Conservation (phyloP, 495 filamentous ascomycete species). For the Darksidea phi region DNA sequence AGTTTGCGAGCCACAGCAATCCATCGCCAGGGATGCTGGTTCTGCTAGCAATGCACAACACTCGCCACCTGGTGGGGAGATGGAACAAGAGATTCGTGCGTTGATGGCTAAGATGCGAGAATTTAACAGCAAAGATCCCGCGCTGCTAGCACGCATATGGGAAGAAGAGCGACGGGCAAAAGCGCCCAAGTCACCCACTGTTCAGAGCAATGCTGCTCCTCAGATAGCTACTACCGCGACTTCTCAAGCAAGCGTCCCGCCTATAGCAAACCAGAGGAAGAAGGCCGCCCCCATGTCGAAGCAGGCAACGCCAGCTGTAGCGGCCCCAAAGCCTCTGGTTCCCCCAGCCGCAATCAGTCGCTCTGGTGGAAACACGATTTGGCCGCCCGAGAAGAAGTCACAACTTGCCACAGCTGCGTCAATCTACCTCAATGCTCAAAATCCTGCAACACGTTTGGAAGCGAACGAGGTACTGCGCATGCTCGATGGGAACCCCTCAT, state of each 20-base stretch:
- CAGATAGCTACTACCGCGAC: conserved; percentile 17
- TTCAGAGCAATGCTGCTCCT: conserved; percentile 11
- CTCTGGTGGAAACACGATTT: conserved; percentile 37
- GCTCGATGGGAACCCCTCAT: conserved; percentile 51
- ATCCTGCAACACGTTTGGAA: conserved; percentile 27
- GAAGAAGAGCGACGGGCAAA: conserved; percentile 41
- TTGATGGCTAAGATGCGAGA: conserved; percentile 47
- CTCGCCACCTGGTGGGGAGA: neutral
- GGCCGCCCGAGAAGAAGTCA: conserved; percentile 43
- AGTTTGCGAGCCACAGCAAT: neutral
- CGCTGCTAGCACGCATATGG: conserved; percentile 44
- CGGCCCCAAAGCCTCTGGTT: neutral
- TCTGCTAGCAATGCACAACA: neutral
- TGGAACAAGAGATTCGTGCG: conserved; percentile 38
- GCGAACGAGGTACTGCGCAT: conserved; percentile 44
- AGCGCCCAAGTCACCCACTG: conserved; percentile 23
- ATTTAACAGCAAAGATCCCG: conserved; percentile 43
- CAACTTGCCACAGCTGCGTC: conserved; percentile 38
- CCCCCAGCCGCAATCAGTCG: neutral
- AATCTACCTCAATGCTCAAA: conserved; percentile 38
- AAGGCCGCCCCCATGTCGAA: neutral
- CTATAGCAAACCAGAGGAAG: neutral
- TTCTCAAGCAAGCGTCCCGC: conserved; percentile 6
- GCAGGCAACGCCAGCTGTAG: neutral
- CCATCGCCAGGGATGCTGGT: neutral